These are phyloP conservation scores for Cenchrus americanus DNA, from an alignment of 176 grass and related monocot species.

Conservation along the genomic window DNA sequence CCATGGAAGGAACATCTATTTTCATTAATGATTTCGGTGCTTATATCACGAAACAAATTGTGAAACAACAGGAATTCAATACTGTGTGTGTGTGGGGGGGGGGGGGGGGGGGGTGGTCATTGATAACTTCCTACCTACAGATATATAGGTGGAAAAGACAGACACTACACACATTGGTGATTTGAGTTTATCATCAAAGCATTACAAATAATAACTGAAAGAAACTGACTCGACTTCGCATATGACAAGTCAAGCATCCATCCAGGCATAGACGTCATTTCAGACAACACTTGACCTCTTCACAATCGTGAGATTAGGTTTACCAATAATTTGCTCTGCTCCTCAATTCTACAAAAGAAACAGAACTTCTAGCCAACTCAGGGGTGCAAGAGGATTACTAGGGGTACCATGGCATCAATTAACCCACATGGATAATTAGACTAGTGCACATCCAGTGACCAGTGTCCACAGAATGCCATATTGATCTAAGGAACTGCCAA, in stretches of 20 bases:
- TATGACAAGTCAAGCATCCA: background rate
- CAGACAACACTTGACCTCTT: background rate
- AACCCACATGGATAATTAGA: no score
- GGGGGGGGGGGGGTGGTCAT: background rate
- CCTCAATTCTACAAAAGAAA: background rate
- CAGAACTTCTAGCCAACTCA: background rate
- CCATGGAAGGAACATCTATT: background rate
- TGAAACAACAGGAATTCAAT: background rate
- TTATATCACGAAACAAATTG: background rate
- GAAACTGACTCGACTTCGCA: background rate
- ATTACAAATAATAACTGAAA: background rate
- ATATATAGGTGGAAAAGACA: background rate
- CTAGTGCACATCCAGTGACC: no score
- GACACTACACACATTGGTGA: background rate
- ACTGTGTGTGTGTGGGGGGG: background rate
- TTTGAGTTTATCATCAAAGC: background rate
- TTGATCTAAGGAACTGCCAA: background rate
- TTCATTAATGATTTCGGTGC: no score
- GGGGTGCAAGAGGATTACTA: background rate
- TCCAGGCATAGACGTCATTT: background rate
- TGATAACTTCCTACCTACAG: background rate
- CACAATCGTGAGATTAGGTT: background rate
- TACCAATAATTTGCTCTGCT: background rate
- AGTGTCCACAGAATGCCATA: background rate
- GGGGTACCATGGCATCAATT: no score